Evolutionary conservation across 2,329 filamentous ascomycete genomes (phyloP), one percentile per base, ranked within the genome.

Genomic region (Cadophora sp.): DNA sequence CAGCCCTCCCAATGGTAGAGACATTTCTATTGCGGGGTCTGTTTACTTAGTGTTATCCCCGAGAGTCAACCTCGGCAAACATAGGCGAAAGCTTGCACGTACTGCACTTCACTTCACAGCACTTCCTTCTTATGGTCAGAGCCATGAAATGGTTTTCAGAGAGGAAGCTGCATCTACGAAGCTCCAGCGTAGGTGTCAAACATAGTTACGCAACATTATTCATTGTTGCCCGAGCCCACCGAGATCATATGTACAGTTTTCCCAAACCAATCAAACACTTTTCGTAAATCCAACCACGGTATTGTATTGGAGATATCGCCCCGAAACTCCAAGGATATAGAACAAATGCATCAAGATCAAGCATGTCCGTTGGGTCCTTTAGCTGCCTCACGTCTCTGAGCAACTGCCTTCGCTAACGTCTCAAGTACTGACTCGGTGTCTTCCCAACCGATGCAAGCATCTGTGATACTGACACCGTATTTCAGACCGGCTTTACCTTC

Each of bases 381-480:
- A 24, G 64, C 64, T 2, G 82, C 72, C 68, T 84, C 86, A 79
- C 92, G 87, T 76, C 93, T 87, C 79, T 91, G 87, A 78, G 90
- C 89, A 64, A 97, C 93, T 31, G 94, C 92, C 64, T 89, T 86
- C 22, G 95, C 95, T 55, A 99, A 87, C 62, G 85, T 84, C 73
- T 91, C 91, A 12, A 98, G 87, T 1, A 95, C 91, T 0, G 83
- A 82, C 75, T 94, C 90, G 3, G 96, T 98, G 75, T 97, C 93
- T 71, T 95, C 89, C 95, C 94, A 98, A 80, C 90, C 86, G 79
- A 99, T 97, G 82, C 96, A 99, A 60, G 96, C 95, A 81, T 99
- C 96, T 0, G 96, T 99, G 80, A 98, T 98, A 79, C 92, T 96
- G 77, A 98, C 92, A 75, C 96, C 96, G 81, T 97, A 94, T 83